Percentiles rank a stretch among this genome's conserved stretches.
Evolutionary conservation across 2,329 filamentous ascomycete genomes (phyloP).

Genomic region (Lachnellula hyalina): DNA sequence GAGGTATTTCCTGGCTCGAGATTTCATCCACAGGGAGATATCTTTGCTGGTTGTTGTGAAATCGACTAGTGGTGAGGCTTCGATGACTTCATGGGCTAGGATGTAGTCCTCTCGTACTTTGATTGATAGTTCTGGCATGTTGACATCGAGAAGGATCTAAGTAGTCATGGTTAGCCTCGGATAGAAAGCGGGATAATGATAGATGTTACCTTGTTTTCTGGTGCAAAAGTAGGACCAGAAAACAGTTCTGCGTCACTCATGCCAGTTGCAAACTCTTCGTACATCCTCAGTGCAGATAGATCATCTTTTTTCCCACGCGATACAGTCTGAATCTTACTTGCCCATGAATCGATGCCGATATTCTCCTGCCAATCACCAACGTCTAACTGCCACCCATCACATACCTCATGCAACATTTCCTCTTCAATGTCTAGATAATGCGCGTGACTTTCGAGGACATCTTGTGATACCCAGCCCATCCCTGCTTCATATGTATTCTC

Average conservation of each 20-base stretch:
- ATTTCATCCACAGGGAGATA: conserved; percentile 28
- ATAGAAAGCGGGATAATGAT: not conserved
- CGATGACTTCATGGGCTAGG: conserved; percentile 47
- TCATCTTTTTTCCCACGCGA: conserved; percentile 15
- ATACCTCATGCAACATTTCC: conserved; percentile 59
- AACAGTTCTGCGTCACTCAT: conserved; percentile 64
- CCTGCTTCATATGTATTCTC: conserved; percentile 69
- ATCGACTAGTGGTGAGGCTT: conserved; percentile 37
- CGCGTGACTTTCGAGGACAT: conserved; percentile 41
- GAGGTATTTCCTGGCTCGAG: conserved; percentile 23
- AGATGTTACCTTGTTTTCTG: conserved; percentile 22
- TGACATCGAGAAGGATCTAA: conserved; percentile 25
- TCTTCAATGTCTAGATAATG: conserved; percentile 46
- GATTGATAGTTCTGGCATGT: conserved; percentile 30
- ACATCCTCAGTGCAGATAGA: conserved; percentile 41
- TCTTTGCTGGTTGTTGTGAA: conserved; percentile 17
- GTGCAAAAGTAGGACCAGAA: conserved; percentile 24
- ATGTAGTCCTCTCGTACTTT: conserved; percentile 51
- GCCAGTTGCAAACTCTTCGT: conserved; percentile 50
- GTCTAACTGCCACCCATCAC: conserved; percentile 64
- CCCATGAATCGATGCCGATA: conserved; percentile 37
- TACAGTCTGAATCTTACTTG: conserved; percentile 24
- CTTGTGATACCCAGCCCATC: conserved; percentile 72
- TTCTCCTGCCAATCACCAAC: conserved; percentile 51
- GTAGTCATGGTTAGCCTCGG: not conserved